Evolutionary conservation across 805 yeast genomes (phyloP).

Genomic region (Candida gorgasii): DNA sequence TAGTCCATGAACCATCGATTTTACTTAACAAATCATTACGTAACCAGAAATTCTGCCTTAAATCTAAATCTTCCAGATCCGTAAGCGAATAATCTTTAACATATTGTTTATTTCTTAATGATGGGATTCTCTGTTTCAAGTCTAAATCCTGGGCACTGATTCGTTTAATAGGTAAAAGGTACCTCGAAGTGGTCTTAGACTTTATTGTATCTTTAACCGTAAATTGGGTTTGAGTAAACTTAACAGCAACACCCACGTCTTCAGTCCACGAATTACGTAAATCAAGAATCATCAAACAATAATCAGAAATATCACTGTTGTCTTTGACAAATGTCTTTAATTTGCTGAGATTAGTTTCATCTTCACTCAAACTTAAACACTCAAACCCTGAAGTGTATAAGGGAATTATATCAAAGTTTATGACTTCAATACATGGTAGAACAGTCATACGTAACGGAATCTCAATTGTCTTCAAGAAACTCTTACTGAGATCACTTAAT

Average conservation of each 20-base stretch:
- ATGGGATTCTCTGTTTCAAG: slow-evolving; percentile 62
- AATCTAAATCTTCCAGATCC: slow-evolving; percentile 55
- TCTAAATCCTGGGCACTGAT: slow-evolving; percentile 44
- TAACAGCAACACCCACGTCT: slow-evolving; percentile 26
- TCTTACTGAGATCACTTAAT: slow-evolving; percentile 17
- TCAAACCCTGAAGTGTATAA: slow-evolving; percentile 32
- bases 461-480: slow-evolving; percentile 54
- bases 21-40: slow-evolving; percentile 61
- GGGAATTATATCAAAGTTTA: slow-evolving; percentile 75
- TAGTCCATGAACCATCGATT: slow-evolving; percentile 68
- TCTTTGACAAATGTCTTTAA: slow-evolving; percentile 10
- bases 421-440: slow-evolving; percentile 69
- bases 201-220: slow-evolving; percentile 29
- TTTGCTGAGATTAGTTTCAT: neutral
- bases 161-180: slow-evolving; percentile 70
- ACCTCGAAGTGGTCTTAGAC: slow-evolving; percentile 44
- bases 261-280: slow-evolving; percentile 80
- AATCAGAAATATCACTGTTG: slow-evolving; percentile 39
- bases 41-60: slow-evolving; percentile 78
- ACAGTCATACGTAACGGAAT: slow-evolving; percentile 74
- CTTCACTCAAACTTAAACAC: slow-evolving; percentile 9
- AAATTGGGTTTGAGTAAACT: slow-evolving; percentile 16
- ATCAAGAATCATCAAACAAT: slow-evolving; percentile 69
- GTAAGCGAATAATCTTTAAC: slow-evolving; percentile 56
- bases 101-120: slow-evolving; percentile 68